Evolutionary conservation across 108 stramenopile species (phyloP).

Genomic region (Skeletonema tropicum): DNA sequence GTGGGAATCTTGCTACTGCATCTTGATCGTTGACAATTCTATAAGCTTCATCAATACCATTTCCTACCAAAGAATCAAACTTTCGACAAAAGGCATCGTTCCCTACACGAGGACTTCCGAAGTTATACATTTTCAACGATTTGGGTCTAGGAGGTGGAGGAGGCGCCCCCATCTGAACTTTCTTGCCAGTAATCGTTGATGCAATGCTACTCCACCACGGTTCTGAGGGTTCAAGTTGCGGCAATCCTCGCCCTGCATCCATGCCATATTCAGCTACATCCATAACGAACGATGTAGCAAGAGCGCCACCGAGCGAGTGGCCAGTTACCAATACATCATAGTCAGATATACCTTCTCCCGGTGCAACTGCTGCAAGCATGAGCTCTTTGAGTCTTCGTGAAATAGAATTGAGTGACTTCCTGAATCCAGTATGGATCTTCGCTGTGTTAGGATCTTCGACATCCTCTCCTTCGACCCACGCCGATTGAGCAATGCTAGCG

Average conservation of each 20-base stretch:
- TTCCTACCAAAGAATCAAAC: constrained; percentile 63
- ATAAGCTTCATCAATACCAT: constrained; percentile 74
- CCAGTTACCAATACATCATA: constrained; percentile 86
- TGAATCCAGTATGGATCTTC: constrained; percentile 83
- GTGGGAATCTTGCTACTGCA: constrained; percentile 82
- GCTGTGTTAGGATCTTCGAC: constrained; percentile 43
- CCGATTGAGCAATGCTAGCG: constrained; percentile 70
- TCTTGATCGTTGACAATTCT: constrained; percentile 86
- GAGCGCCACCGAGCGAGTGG: constrained; percentile 81
- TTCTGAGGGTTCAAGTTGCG: constrained; percentile 68
- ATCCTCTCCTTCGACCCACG: constrained; percentile 86
- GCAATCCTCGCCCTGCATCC: constrained; percentile 78
- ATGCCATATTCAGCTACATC: constrained; percentile 84
- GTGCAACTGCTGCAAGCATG: constrained; percentile 61
- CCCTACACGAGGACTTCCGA: constrained; percentile 86
- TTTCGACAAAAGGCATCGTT: constrained; percentile 65
- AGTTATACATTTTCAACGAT: constrained; percentile 76
- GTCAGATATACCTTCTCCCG: constrained; percentile 61
- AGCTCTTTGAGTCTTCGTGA: constrained; percentile 83
- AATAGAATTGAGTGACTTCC: constrained; percentile 74
- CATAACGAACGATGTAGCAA: constrained; percentile 76
- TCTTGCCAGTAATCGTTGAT: constrained; percentile 60
- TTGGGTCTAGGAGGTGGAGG: constrained; percentile 77
- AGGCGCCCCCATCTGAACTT: constrained; percentile 23
- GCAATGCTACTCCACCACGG: constrained; percentile 83